These are phyloP conservation scores for Euphorbia schlechtendalii DNA, from an alignment of 441 rosid genomes.

Conservation along the genomic window DNA sequence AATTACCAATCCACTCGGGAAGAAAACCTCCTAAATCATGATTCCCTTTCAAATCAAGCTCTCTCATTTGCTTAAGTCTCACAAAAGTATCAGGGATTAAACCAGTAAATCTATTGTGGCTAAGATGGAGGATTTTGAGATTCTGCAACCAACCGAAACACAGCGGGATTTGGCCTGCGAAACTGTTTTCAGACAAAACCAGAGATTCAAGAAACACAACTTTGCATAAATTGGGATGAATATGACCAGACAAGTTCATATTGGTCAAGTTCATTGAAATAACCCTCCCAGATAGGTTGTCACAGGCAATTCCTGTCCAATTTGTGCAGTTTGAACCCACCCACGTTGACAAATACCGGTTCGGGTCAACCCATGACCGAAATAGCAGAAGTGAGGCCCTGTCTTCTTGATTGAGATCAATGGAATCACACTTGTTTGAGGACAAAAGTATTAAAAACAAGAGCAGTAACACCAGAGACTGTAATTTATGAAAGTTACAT, in stretches of 20 bases:
- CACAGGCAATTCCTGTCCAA: slow-evolving; percentile 66
- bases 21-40: slow-evolving; percentile 46
- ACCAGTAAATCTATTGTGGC: slow-evolving; percentile 53
- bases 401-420: slow-evolving; percentile 44
- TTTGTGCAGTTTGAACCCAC: slow-evolving; percentile 50
- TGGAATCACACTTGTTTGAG: slow-evolving; percentile 33
- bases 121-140: slow-evolving; percentile 61
- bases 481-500: slow-evolving; percentile 20
- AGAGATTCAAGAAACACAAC: slow-evolving; percentile 46
- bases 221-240: slow-evolving; percentile 54
- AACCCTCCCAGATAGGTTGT: slow-evolving; percentile 52
- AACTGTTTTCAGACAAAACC: slow-evolving; percentile 47
- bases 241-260: slow-evolving; percentile 51
- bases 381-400: slow-evolving; percentile 52
- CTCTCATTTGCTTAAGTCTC: slow-evolving; percentile 46
- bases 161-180: slow-evolving; percentile 50
- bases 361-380: slow-evolving; percentile 46
- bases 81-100: slow-evolving; percentile 40
- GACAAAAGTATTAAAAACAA: slow-evolving; percentile 26
- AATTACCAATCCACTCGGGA: slow-evolving; percentile 69
- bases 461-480: slow-evolving; percentile 7
- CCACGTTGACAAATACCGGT: slow-evolving; percentile 53
- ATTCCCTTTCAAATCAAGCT: slow-evolving; percentile 52
- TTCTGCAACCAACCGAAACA: slow-evolving; percentile 48
- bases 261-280: slow-evolving; percentile 48